Conservation (phyloP, 352 stramenopile species). For the Elongisporangium undulatum region DNA sequence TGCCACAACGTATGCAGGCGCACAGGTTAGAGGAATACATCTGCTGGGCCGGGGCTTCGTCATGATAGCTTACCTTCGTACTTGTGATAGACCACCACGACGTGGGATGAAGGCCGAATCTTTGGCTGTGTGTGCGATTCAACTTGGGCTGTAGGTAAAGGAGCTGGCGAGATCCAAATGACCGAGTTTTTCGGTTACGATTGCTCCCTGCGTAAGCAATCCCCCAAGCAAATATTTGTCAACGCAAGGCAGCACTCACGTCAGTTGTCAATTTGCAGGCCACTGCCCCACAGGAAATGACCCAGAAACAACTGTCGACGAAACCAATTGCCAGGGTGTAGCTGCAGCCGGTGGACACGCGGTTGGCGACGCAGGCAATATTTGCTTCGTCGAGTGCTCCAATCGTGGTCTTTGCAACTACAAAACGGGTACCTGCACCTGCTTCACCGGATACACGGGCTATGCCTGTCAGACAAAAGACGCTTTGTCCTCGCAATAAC, state of each 20-base stretch:
- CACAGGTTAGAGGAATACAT: conserved; percentile 18
- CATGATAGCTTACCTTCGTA: not conserved
- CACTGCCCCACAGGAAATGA: conserved; percentile 85
- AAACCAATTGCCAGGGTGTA: conserved; percentile 70
- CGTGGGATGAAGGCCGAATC: conserved; percentile 90
- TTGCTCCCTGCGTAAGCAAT: conserved; percentile 65
- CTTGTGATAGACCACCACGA: conserved; percentile 35
- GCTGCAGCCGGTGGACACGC: conserved; percentile 29
- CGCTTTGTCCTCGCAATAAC: conserved; percentile 9
- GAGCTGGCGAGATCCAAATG: conserved; percentile 64
- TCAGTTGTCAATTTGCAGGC: conserved; percentile 19
- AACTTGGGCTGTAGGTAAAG: conserved; percentile 75
- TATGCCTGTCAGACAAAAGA: conserved; percentile 53
- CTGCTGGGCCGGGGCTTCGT: not conserved
- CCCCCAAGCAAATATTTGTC: not conserved
- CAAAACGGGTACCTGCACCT: conserved; percentile 74
- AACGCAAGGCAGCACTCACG: not conserved
- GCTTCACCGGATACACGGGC: conserved; percentile 76
- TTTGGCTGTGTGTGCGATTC: conserved; percentile 90
- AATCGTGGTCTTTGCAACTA: conserved; percentile 92
- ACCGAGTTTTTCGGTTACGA: conserved; percentile 88
- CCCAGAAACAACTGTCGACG: conserved; percentile 53
- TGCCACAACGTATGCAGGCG: conserved; percentile 58
- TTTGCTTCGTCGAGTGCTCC: conserved; percentile 91
- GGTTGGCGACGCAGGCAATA: conserved; percentile 60